These are phyloP conservation scores for Kurtzmaniella quercitrusa DNA, from an alignment of 1,139 yeast species.

Conservation along the genomic window DNA sequence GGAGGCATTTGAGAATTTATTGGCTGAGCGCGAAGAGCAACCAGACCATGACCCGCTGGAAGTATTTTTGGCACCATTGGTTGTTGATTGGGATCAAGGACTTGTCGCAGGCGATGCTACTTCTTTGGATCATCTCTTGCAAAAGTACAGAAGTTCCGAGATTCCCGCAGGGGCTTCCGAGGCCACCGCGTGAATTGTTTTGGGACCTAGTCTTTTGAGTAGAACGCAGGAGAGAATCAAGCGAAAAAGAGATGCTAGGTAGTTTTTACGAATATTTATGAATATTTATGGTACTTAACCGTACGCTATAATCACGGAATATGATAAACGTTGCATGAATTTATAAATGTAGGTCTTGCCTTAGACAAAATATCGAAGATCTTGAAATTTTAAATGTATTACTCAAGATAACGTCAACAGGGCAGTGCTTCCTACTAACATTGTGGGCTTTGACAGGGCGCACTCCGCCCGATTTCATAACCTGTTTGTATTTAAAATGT, in stretches of 20 bases:
- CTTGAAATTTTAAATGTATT: too few relatives aligned
- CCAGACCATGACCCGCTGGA: conserved; percentile 30
- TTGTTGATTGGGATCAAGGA: conserved; percentile 48
- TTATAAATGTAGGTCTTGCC: too few relatives aligned
- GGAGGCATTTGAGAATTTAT: conserved; percentile 32
- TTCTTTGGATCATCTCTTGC: conserved; percentile 28
- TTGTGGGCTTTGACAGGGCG: too few relatives aligned
- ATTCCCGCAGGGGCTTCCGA: background rate
- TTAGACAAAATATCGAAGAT: too few relatives aligned
- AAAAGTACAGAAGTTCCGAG: conserved; percentile 21
- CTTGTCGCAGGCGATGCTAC: conserved; percentile 38
- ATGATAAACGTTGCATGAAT: too few relatives aligned
- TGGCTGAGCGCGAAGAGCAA: conserved; percentile 19
- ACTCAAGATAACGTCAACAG: too few relatives aligned
- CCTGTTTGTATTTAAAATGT: background rate
- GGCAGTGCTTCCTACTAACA: too few relatives aligned
- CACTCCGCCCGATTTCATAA: background rate
- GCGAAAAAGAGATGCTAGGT: too few relatives aligned
- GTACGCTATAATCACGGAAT: too few relatives aligned
- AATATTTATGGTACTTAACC: too few relatives aligned
- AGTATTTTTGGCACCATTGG: conserved; percentile 41
- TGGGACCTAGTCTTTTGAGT: background rate
- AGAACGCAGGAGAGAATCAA: background rate
- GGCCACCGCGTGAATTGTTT: background rate
- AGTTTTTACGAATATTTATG: too few relatives aligned